A percentile compares a stretch with the other conserved stretches of the same genome.
Conservation (phyloP, 768 basidiomycete species). For the Imleria badia region DNA sequence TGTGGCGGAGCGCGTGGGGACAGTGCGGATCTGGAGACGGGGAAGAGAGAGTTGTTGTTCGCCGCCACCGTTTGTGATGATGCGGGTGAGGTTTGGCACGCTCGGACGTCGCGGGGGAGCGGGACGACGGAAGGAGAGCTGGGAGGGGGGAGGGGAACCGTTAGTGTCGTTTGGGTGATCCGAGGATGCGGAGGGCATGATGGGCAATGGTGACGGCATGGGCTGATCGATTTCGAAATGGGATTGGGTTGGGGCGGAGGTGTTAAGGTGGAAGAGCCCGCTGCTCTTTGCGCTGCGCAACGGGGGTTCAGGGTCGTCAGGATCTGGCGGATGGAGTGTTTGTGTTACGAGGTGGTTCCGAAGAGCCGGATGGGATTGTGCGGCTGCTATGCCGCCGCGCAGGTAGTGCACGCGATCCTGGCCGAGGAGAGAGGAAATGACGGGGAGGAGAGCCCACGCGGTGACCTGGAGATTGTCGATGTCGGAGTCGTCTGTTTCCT, state of each 20-base stretch:
- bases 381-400: conserved; percentile 66
- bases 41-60: conserved; percentile 42
- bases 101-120: conserved; percentile 60
- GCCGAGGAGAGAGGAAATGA: conserved; percentile 59
- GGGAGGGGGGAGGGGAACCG: conserved; percentile 69
- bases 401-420: conserved; percentile 63
- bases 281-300: conserved; percentile 35
- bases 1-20: conserved; percentile 59
- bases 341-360: conserved; percentile 46
- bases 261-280: conserved; percentile 72
- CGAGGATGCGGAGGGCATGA: conserved; percentile 52
- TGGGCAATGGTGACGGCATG: conserved; percentile 51
- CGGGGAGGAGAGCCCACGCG: conserved; percentile 69
- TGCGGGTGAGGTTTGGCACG: conserved; percentile 56
- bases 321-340: conserved; percentile 15
- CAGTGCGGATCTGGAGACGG: conserved; percentile 60
- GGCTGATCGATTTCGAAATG: conserved; percentile 60
- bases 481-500: conserved; percentile 72
- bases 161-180: conserved; percentile 42
- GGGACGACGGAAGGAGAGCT: conserved; percentile 50
- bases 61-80: conserved; percentile 59
- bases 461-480: conserved; percentile 53
- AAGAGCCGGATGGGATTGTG: conserved; percentile 57
- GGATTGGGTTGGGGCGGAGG: conserved; percentile 48
- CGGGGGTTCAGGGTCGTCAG: conserved; percentile 12